phyloP scores from a whole-genome alignment of 164 flowering plant species.

The Macadamia integrifolia region DNA sequence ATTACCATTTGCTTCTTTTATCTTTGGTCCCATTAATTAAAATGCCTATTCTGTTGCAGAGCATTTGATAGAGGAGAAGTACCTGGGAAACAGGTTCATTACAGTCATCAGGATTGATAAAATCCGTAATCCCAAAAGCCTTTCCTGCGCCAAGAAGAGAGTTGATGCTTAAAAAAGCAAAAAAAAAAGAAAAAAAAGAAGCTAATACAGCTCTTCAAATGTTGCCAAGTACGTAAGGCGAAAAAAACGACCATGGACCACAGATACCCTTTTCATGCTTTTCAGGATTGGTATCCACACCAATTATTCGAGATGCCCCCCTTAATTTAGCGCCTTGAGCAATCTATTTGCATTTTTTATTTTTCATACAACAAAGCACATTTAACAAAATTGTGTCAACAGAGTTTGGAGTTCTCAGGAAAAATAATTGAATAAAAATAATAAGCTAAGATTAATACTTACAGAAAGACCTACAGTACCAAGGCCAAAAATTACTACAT shows the following conservation, averaged over 20 bases:
- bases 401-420: background rate
- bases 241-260: background rate
- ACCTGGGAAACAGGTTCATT: slow-evolving; percentile 86
- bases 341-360: slow-evolving; percentile 36
- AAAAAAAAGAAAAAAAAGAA: slow-evolving; percentile 1
- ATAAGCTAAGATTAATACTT: slow-evolving; percentile 26
- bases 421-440: background rate
- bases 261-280: slow-evolving; percentile 60
- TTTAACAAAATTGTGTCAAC: background rate
- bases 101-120: slow-evolving; percentile 68
- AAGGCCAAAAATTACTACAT: slow-evolving; percentile 85
- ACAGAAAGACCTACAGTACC: slow-evolving; percentile 98
- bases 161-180: background rate
- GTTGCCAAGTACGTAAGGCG: background rate
- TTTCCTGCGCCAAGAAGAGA: slow-evolving; percentile 48
- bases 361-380: slow-evolving; percentile 1
- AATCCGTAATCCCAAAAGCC: slow-evolving; percentile 81
- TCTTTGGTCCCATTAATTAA: background rate
- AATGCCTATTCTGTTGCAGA: background rate
- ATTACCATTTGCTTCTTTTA: background rate
- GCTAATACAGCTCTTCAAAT: background rate
- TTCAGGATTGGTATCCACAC: slow-evolving; percentile 72
- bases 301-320: slow-evolving; percentile 81
- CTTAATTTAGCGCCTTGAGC: slow-evolving; percentile 88
- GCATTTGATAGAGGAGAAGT: slow-evolving; percentile 8